Percentiles rank a stretch among this genome's conserved stretches.
Evolutionary conservation across 2,329 filamentous ascomycete genomes (phyloP).

Genomic region (Arthrobotrys sphaeroides): DNA sequence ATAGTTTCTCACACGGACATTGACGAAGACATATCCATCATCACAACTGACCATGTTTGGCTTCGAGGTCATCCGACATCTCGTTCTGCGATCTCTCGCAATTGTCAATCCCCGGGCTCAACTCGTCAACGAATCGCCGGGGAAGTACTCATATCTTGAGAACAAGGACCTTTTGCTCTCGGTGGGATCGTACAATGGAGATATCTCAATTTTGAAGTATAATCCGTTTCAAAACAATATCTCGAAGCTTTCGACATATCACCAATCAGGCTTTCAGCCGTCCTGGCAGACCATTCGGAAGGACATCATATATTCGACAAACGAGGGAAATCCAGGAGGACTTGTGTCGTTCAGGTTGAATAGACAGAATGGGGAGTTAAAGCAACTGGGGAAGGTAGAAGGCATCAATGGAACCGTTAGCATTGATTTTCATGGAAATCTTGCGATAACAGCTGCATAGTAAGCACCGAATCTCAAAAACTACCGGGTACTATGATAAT

Average conservation of each 20-base stretch:
- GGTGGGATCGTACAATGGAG: slow-evolving; percentile 31
- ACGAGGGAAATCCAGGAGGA: slow-evolving; percentile 42
- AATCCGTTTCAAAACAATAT: slow-evolving; percentile 17
- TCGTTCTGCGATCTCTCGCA: slow-evolving; percentile 30
- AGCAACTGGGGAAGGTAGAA: slow-evolving; percentile 19
- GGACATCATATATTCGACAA: slow-evolving; percentile 33
- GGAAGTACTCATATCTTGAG: background rate
- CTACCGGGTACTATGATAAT: background rate
- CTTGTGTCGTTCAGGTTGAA: slow-evolving; percentile 34
- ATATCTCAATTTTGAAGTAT: slow-evolving; percentile 46
- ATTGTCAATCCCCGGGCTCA: background rate
- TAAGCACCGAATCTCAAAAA: slow-evolving; percentile 1
- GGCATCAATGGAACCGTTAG: slow-evolving; percentile 51
- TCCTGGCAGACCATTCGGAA: slow-evolving; percentile 37
- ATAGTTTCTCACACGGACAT: background rate
- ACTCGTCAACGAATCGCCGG: background rate
- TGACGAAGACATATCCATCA: background rate
- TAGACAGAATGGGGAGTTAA: slow-evolving; percentile 4
- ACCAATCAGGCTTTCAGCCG: slow-evolving; percentile 20
- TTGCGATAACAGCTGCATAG: slow-evolving; percentile 36
- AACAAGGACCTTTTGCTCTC: slow-evolving; percentile 21
- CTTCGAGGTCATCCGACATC: slow-evolving; percentile 16
- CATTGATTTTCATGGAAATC: slow-evolving; percentile 23
- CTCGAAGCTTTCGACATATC: slow-evolving; percentile 17
- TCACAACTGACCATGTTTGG: slow-evolving; percentile 43